phyloP scores from a whole-genome alignment of 2,329 filamentous ascomycete species.

The Cadophora sp. region DNA sequence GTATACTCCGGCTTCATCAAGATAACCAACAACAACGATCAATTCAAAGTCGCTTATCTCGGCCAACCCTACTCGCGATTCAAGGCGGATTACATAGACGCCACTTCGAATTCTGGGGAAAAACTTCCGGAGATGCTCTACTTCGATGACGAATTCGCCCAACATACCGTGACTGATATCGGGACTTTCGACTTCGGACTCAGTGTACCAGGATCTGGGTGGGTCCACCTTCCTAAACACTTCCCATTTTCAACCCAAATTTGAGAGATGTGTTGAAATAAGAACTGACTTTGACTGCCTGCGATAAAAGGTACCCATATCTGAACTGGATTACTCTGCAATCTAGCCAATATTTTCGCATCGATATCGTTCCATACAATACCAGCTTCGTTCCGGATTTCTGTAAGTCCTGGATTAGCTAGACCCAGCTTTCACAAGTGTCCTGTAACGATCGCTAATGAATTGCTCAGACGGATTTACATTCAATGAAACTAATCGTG shows the following conservation, averaged over 20 bases:
- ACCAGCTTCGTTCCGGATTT: neutral
- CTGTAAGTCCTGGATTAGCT: neutral
- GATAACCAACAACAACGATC: constrained; percentile 5
- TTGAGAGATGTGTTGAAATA: neutral
- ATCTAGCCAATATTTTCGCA: neutral
- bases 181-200: neutral
- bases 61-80: neutral
- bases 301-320: neutral
- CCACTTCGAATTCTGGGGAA: neutral
- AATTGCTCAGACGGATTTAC: neutral
- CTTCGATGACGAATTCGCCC: neutral
- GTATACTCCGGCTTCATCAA: constrained; percentile 8
- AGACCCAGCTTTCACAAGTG: neutral
- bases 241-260: neutral
- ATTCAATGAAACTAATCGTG: constrained; percentile 2
- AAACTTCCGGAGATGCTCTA: neutral
- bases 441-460: neutral
- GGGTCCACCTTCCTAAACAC: neutral
- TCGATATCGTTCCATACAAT: constrained; percentile 7
- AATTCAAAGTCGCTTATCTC: constrained; percentile 1
- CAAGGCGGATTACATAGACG: constrained; percentile 5
- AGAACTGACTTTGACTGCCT: neutral
- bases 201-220: neutral
- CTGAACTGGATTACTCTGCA: neutral
- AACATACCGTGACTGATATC: neutral